Evolutionary conservation across 257 asterid species (phyloP).

Genomic region (Sherardia arvensis): DNA sequence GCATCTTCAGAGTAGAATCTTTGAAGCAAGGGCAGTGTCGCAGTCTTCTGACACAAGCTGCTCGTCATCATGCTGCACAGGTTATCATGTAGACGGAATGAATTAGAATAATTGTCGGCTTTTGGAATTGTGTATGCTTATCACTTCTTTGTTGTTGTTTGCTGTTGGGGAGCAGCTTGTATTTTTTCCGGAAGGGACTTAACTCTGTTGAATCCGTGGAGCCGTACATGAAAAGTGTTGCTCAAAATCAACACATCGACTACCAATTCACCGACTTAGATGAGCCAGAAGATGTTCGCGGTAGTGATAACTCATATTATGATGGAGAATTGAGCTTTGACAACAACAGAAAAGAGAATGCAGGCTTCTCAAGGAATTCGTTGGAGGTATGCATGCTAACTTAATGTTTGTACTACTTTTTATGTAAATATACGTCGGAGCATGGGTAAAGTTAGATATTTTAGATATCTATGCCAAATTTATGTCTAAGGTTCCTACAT

Average conservation of each 20-base stretch:
- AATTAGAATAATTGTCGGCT: constrained; percentile 8
- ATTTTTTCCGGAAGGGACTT: constrained; percentile 80
- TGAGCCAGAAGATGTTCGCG: constrained; percentile 37
- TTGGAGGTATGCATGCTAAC: constrained; percentile 47
- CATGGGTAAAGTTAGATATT: background rate
- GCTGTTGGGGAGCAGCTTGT: constrained; percentile 43
- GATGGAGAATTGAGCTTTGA: constrained; percentile 76
- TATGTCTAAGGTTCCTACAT: background rate
- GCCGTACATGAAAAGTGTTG: constrained; percentile 56
- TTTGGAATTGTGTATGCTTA: too few species aligned
- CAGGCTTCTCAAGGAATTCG: constrained; percentile 41
- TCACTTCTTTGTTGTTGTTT: too few species aligned
- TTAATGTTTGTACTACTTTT: too few species aligned
- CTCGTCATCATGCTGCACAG: constrained; percentile 97
- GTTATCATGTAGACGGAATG: constrained; percentile 21
- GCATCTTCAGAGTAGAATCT: constrained; percentile 87
- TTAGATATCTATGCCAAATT: background rate
- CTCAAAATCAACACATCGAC: constrained; percentile 78
- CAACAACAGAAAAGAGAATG: constrained; percentile 42
- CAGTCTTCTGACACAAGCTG: constrained; percentile 87
- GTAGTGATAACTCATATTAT: constrained; percentile 38
- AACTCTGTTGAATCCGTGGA: constrained; percentile 83
- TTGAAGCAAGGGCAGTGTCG: constrained; percentile 91
- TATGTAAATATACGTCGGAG: too few species aligned
- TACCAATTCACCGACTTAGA: constrained; percentile 53